Evolutionary conservation across 2,329 filamentous ascomycete genomes (phyloP).

Genomic region (Colletotrichum australisinense): DNA sequence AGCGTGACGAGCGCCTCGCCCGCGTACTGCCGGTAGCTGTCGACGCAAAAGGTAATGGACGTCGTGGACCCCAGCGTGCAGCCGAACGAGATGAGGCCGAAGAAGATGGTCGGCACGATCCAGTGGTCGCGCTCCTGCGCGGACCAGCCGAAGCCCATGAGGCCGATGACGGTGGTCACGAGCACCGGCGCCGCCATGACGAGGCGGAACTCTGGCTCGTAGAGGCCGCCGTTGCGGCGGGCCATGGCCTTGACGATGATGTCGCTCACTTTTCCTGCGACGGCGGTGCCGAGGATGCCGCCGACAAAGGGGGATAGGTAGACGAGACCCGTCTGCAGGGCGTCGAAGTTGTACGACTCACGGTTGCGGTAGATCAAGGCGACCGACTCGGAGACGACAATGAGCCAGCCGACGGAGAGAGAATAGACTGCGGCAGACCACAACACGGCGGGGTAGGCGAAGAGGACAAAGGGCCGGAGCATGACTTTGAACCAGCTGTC

Average conservation of each 20-base stretch:
- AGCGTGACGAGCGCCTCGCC: constrained; percentile 94
- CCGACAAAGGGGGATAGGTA: constrained; percentile 93
- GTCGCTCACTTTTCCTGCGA: constrained; percentile 90
- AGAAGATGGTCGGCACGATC: constrained; percentile 95
- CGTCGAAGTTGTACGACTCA: constrained; percentile 81
- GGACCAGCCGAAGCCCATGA: constrained; percentile 98
- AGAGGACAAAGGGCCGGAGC: constrained; percentile 85
- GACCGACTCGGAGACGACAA: constrained; percentile 91
- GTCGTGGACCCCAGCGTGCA: constrained; percentile 92
- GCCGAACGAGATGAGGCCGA: constrained; percentile 91
- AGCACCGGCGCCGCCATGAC: constrained; percentile 88
- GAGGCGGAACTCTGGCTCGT: constrained; percentile 93
- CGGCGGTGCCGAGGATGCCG: constrained; percentile 88
- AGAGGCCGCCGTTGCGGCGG: constrained; percentile 88
- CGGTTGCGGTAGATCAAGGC: constrained; percentile 80
- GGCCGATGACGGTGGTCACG: constrained; percentile 81
- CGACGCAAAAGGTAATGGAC: constrained; percentile 92
- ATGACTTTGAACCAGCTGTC: constrained; percentile 86
- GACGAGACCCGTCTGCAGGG: constrained; percentile 84
- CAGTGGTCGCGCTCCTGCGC: constrained; percentile 79
- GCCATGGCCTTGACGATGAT: constrained; percentile 86
- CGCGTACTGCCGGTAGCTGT: constrained; percentile 92
- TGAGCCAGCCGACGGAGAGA: constrained; percentile 93
- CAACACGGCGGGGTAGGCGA: constrained; percentile 86
- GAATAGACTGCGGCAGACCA: constrained; percentile 90